phyloP scores from a whole-genome alignment of 1,284 basidiomycete genomes.

The Austroboletus rostrupii region DNA sequence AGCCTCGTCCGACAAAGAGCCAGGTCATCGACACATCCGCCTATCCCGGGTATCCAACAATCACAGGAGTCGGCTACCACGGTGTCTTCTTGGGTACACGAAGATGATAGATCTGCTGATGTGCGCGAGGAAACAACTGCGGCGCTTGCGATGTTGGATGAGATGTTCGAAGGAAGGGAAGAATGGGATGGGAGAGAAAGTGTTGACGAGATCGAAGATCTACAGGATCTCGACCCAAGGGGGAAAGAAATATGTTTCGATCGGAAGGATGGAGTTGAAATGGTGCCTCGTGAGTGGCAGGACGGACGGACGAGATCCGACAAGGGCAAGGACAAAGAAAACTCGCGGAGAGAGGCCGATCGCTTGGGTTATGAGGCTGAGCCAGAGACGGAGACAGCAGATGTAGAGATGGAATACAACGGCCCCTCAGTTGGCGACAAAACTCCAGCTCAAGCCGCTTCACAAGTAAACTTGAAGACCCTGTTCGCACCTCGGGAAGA shows the following conservation, averaged over 20 bases:
- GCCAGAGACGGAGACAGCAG: neutral
- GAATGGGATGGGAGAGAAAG: slow-evolving; percentile 55
- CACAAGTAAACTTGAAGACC: slow-evolving; percentile 49
- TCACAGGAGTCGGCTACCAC: neutral
- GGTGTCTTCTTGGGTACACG: neutral
- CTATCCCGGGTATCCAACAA: neutral
- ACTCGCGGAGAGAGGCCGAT: neutral
- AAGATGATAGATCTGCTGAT: slow-evolving; percentile 26
- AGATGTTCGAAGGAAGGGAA: slow-evolving; percentile 46
- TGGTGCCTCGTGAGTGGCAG: slow-evolving; percentile 8
- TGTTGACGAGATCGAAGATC: slow-evolving; percentile 49
- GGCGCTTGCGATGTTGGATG: slow-evolving; percentile 46
- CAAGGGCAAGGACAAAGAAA: slow-evolving; percentile 1
- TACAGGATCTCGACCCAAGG: slow-evolving; percentile 19
- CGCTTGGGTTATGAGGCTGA: slow-evolving; percentile 12
- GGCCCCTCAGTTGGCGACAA: neutral
- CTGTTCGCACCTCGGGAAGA: slow-evolving; percentile 66
- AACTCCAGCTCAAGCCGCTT: neutral
- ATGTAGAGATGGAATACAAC: slow-evolving; percentile 16
- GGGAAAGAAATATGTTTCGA: neutral
- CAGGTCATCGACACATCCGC: too few species aligned
- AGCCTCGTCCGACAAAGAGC: slow-evolving; percentile 10
- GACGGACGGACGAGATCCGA: neutral
- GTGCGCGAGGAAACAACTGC: slow-evolving; percentile 44
- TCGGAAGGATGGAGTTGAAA: slow-evolving; percentile 11